A percentile compares a stretch with the other conserved stretches of the same genome.
phyloP scores from a whole-genome alignment of 768 basidiomycete species.

The Leccinum obscurum region DNA sequence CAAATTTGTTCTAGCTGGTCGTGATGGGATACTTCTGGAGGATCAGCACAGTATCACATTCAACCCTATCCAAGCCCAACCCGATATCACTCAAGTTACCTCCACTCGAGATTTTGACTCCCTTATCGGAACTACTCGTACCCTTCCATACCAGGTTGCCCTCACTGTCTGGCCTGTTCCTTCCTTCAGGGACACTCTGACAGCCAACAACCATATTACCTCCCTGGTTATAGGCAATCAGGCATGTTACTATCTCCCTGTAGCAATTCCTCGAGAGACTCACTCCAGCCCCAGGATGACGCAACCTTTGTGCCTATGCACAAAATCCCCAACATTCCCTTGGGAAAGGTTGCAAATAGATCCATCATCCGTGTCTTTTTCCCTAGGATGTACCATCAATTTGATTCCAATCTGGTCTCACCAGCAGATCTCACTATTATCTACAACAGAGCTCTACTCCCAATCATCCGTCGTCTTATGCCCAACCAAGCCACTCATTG shows the following conservation, averaged over 20 bases:
- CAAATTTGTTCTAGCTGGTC: slow-evolving; percentile 4
- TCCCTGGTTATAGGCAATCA: not conserved
- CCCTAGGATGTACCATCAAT: not conserved
- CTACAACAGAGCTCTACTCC: not conserved
- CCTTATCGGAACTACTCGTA: slow-evolving; percentile 1
- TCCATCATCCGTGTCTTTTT: slow-evolving; percentile 1
- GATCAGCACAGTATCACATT: not conserved
- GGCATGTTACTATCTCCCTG: not conserved
- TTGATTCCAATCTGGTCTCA: not conserved
- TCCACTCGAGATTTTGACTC: slow-evolving; percentile 3
- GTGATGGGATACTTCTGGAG: not conserved
- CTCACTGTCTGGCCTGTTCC: slow-evolving; percentile 1
- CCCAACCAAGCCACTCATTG: slow-evolving; percentile 1
- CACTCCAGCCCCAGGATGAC: not conserved
- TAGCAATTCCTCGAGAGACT: not conserved
- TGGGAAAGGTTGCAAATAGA: not conserved
- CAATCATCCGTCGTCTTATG: not conserved
- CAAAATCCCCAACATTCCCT: not conserved
- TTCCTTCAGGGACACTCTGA: not conserved
- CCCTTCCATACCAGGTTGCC: not conserved
- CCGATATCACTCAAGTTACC: not conserved
- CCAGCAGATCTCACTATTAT: not conserved
- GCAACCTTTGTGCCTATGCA: not conserved
- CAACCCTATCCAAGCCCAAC: not conserved
- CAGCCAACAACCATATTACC: not conserved